A percentile compares a stretch with the other conserved stretches of the same genome.
Evolutionary conservation across 139 green algal species (phyloP).

Genomic region (Desmodesmus armatus): DNA sequence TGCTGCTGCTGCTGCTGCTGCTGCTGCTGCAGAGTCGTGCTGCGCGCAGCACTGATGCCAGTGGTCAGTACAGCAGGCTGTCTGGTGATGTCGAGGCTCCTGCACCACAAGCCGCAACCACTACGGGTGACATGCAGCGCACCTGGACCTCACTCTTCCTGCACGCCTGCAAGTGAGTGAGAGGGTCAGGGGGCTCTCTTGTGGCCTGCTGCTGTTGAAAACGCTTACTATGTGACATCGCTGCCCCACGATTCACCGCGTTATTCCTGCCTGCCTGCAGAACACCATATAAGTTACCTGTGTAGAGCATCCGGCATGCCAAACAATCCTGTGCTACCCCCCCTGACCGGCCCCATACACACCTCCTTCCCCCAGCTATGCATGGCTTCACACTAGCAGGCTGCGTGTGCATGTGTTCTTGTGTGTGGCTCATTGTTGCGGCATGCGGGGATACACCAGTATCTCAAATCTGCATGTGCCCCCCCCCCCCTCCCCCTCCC

Average conservation of each 20-base stretch:
- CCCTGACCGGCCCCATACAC: not conserved
- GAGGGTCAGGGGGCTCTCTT: too few species aligned
- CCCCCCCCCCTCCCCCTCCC: slow-evolving; percentile 16
- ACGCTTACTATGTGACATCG: too few species aligned
- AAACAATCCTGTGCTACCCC: not conserved
- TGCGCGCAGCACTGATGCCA: too few species aligned
- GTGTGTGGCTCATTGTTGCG: slow-evolving; percentile 56
- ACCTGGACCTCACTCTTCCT: slow-evolving; percentile 36
- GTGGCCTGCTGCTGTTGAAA: too few species aligned
- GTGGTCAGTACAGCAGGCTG: too few species aligned
- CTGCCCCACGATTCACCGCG: not conserved
- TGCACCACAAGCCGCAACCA: not conserved
- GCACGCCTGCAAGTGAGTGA: slow-evolving; percentile 30
- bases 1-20: slow-evolving; percentile 13
- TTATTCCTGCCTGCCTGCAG: not conserved
- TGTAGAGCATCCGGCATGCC: not conserved
- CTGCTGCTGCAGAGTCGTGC: not conserved
- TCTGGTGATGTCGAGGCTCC: slow-evolving; percentile 39
- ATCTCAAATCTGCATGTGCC: too few species aligned
- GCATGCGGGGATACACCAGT: not conserved
- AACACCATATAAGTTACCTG: not conserved
- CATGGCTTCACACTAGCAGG: not conserved
- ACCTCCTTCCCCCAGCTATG: not conserved
- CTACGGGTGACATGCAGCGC: not conserved
- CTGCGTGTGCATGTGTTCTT: not conserved